Evolutionary conservation across 345 rosid species (phyloP).

Genomic region (Boechera stricta): DNA sequence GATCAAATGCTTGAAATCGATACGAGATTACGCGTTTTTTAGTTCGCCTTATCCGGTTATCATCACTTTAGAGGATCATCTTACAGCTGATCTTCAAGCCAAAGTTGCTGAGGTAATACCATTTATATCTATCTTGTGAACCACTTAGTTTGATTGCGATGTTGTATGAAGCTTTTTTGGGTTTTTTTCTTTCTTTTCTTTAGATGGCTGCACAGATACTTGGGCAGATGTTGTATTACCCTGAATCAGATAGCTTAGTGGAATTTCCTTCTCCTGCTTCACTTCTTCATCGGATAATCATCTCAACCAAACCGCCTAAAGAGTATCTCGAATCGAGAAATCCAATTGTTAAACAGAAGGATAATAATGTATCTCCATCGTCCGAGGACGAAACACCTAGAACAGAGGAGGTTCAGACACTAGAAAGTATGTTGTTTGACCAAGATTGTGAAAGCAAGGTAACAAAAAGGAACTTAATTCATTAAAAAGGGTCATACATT

Average conservation of each 20-base stretch:
- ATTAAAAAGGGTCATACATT: background rate
- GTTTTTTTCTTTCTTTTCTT: background rate
- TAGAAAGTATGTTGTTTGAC: conserved; percentile 37
- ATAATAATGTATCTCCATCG: conserved; percentile 43
- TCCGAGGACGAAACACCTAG: conserved; percentile 55
- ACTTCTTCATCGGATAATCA: conserved; percentile 66
- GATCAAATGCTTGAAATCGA: conserved; percentile 74
- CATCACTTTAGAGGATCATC: conserved; percentile 94
- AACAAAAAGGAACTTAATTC: background rate
- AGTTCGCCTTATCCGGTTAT: conserved; percentile 87
- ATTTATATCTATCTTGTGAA: conserved; percentile 7
- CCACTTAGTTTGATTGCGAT: background rate
- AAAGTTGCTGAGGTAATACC: conserved; percentile 80
- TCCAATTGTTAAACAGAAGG: conserved; percentile 48
- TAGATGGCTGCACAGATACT: conserved; percentile 81
- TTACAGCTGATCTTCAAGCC: conserved; percentile 87
- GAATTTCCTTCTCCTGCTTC: conserved; percentile 91
- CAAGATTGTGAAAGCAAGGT: conserved; percentile 53
- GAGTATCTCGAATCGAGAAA: conserved; percentile 70
- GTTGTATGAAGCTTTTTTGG: background rate
- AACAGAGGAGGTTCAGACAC: conserved; percentile 41
- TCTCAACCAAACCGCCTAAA: conserved; percentile 94
- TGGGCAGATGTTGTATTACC: conserved; percentile 68
- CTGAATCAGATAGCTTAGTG: conserved; percentile 62
- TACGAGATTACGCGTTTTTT: conserved; percentile 74